Conservation (phyloP, 1,284 basidiomycete species). For the Tilletia horrida region DNA sequence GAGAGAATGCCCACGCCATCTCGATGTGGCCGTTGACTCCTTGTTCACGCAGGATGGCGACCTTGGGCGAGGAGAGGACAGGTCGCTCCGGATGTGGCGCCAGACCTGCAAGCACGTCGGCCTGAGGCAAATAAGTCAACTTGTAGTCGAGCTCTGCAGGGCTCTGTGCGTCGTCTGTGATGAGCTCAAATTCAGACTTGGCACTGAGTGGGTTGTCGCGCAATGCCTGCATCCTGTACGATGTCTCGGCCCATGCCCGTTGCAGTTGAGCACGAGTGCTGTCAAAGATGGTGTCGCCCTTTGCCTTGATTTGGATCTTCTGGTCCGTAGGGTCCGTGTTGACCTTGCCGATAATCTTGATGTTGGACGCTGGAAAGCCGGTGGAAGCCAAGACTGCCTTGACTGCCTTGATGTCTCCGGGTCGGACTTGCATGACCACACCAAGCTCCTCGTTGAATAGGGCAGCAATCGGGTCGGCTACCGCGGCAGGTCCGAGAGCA, state of each 20-base stretch:
- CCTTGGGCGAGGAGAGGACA: conserved; percentile 66
- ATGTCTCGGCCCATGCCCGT: conserved; percentile 86
- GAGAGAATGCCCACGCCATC: conserved; percentile 96
- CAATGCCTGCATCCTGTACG: conserved; percentile 81
- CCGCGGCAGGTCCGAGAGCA: conserved; percentile 54
- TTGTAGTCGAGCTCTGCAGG: conserved; percentile 56
- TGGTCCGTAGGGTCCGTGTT: conserved; percentile 60
- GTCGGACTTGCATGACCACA: conserved; percentile 79
- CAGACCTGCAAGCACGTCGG: conserved; percentile 33
- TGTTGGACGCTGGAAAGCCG: conserved; percentile 70
- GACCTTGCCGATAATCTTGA: conserved; percentile 70
- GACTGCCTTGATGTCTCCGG: conserved; percentile 64
- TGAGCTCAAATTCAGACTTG: conserved; percentile 76
- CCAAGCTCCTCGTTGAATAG: conserved; percentile 97
- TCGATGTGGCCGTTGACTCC: conserved; percentile 97
- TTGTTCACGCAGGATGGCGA: conserved; percentile 94
- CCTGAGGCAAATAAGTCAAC: conserved; percentile 45
- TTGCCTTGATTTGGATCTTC: conserved; percentile 58
- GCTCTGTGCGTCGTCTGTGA: conserved; percentile 56
- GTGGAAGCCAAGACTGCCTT: conserved; percentile 64
- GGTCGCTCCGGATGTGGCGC: conserved; percentile 30
- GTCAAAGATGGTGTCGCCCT: conserved; percentile 29
- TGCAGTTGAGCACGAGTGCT: conserved; percentile 69
- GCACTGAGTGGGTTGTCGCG: conserved; percentile 80
- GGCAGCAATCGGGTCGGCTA: conserved; percentile 60